Base-by-base conservation (phyloP, 768 basidiomycete species). In the Amanita phalloides region DNA sequence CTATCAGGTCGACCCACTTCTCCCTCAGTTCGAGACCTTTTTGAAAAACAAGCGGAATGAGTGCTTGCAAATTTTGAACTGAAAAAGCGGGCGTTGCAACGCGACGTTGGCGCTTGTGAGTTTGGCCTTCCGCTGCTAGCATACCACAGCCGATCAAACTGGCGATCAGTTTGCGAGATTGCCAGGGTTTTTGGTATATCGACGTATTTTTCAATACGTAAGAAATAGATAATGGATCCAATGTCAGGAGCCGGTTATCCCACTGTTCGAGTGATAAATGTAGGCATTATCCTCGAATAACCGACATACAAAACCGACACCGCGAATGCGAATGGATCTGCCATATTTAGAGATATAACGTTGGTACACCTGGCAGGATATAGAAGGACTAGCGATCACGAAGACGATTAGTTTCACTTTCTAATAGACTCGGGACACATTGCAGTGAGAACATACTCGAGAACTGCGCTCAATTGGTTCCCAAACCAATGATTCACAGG, bases 121-220 rank as follows among this genome's bases (percentile, higher is more conserved):
- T 70, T 23, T 75, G 71, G 1, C 89, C 87, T 61, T 90, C 89
- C 2, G 86, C 82, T 14, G 84, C 79, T 23, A 90, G 76, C 81
- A 90, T 80, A 2, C 87, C 92, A 50, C 81, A 80, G 0, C 92
- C 92, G 53, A 96, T 86, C 53, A 93, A 75, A 51, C 77, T 73
- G 13, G 81, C 78, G 33, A 96, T 87, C 41, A 88, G 66, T 43
- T 73, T 70, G 23, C 91, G 79, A 1, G 89, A 85, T 55, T 82
- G 80, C 77, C 79, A 84, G 8, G 92, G 90, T 62, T 95, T 95
- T 61, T 90, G 84, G 60, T 90, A 92, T 35, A 81, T 70, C 37
- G 74, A 71, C 11, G 81, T 72, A 52, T 90, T 77, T 59, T 84
- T 83, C 46, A 93, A 68, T 36, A 95, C 75, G 60, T 94, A 82